Percentiles rank a stretch among this genome's conserved stretches.
Evolutionary conservation across 1,139 yeast species (phyloP).

Genomic region (Lodderomyces margitis): DNA sequence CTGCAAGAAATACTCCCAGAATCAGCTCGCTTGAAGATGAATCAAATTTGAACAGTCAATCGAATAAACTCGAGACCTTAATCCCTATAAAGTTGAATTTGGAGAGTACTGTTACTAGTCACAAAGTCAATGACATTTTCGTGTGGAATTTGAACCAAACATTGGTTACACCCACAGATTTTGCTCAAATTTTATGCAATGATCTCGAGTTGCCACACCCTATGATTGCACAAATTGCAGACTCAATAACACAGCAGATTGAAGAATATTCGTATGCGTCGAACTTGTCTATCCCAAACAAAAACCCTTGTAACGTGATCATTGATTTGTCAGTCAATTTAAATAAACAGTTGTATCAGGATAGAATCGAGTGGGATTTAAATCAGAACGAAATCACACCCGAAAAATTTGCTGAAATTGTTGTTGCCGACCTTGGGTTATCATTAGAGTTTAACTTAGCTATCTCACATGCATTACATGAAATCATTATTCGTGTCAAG

Average conservation of each 20-base stretch:
- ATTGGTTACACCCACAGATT: slow-evolving; percentile 76
- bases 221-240: slow-evolving; percentile 64
- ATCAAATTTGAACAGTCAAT: slow-evolving; percentile 26
- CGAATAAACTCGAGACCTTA: slow-evolving; percentile 41
- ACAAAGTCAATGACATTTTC: slow-evolving; percentile 72
- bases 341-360: slow-evolving; percentile 83
- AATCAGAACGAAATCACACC: slow-evolving; percentile 67
- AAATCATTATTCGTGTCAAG: slow-evolving; percentile 69
- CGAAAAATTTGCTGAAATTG: slow-evolving; percentile 75
- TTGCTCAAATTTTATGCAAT: slow-evolving; percentile 73
- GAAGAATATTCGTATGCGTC: slow-evolving; percentile 63
- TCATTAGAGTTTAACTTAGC: slow-evolving; percentile 87
- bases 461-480: slow-evolving; percentile 84
- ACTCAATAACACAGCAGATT: slow-evolving; percentile 74
- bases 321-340: slow-evolving; percentile 80
- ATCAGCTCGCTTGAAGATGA: slow-evolving; percentile 27
- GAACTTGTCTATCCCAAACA: slow-evolving; percentile 61
- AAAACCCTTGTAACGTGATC: slow-evolving; percentile 71
- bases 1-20: slow-evolving; percentile 34
- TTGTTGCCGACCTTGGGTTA: slow-evolving; percentile 82
- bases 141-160: slow-evolving; percentile 88
- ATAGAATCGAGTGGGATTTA: slow-evolving; percentile 93
- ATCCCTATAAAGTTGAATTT: slow-evolving; percentile 79
- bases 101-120: slow-evolving; percentile 61
- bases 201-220: slow-evolving; percentile 77